Percentiles rank a stretch among this genome's conserved stretches.
These are phyloP conservation scores for Salix koriyanagi DNA, from an alignment of 345 rosid species.

Conservation along the genomic window DNA sequence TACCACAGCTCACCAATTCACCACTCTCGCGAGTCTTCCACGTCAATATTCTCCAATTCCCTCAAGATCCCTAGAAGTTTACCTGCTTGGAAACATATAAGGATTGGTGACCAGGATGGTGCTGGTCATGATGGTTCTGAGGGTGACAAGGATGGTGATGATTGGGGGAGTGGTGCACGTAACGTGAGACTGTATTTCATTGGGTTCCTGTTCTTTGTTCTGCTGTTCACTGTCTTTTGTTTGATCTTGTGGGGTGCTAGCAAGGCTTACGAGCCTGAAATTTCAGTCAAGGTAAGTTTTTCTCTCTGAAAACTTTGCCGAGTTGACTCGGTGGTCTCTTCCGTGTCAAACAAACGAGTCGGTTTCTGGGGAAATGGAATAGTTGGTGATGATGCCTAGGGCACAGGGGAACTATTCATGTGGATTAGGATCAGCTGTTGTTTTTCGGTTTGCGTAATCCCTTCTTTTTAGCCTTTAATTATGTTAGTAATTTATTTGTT, in stretches of 20 bases:
- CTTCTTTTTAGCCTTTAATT: slow-evolving; percentile 6
- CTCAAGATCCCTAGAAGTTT: slow-evolving; percentile 50
- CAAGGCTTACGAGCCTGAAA: slow-evolving; percentile 65
- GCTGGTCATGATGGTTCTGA: slow-evolving; percentile 32
- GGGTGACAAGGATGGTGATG: slow-evolving; percentile 27
- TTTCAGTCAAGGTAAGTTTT: slow-evolving; percentile 56
- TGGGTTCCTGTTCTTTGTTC: slow-evolving; percentile 47
- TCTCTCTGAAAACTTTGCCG: background rate
- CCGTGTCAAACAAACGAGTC: slow-evolving; percentile 10
- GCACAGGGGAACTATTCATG: slow-evolving; percentile 1
- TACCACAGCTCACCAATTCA: slow-evolving; percentile 90
- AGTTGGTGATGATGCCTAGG: background rate
- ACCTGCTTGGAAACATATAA: slow-evolving; percentile 54
- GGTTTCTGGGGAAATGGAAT: slow-evolving; percentile 3
- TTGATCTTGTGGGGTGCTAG: slow-evolving; percentile 82
- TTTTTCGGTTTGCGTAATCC: slow-evolving; percentile 4
- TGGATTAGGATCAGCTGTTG: background rate
- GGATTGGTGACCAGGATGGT: slow-evolving; percentile 24
- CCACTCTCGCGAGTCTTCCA: slow-evolving; percentile 95
- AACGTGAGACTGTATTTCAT: slow-evolving; percentile 55
- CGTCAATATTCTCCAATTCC: slow-evolving; percentile 78
- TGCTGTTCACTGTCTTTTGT: slow-evolving; percentile 58
- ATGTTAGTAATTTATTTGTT: background rate
- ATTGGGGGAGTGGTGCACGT: slow-evolving; percentile 17
- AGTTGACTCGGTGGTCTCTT: slow-evolving; percentile 7